Conservation (phyloP, 768 basidiomycete genomes). For the Rhizopogon vesiculosus region DNA sequence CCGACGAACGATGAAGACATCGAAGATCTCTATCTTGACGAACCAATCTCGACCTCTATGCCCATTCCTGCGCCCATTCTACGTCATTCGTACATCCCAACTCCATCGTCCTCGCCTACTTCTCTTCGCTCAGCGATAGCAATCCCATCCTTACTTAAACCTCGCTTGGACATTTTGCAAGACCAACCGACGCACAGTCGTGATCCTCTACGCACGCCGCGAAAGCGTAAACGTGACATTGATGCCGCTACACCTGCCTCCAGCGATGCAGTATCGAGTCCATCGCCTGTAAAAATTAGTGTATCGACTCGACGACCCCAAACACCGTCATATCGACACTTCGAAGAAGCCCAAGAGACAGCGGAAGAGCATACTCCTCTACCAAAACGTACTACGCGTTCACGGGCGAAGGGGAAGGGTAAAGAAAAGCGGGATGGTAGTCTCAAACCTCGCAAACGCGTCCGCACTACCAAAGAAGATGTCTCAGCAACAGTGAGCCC, state of each 20-base stretch:
- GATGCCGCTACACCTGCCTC: conserved; percentile 3
- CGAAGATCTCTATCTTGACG: conserved; percentile 31
- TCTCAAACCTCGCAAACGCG: conserved; percentile 7
- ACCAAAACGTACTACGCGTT: conserved; percentile 1
- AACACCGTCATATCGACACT: neutral
- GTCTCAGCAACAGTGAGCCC: neutral
- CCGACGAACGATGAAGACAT: conserved; percentile 28
- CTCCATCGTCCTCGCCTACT: neutral
- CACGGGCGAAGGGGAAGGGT: conserved; percentile 7
- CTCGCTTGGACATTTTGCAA: neutral
- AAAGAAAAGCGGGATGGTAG: neutral
- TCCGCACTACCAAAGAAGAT: neutral
- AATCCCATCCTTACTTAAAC: neutral
- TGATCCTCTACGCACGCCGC: conserved; percentile 27
- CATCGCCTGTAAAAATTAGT: conserved; percentile 25
- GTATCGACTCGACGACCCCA: conserved; percentile 1
- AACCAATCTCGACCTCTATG: conserved; percentile 22
- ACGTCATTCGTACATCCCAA: conserved; percentile 13
- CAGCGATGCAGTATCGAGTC: conserved; percentile 17
- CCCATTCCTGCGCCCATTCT: conserved; percentile 9
- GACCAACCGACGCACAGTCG: conserved; percentile 1
- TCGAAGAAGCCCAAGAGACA: conserved; percentile 11
- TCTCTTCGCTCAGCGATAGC: neutral
- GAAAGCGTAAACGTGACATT: conserved; percentile 19
- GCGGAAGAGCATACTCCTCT: conserved; percentile 1